Evolutionary conservation across 169 alveolate genomes (phyloP), one percentile per base, ranked within the genome.

Genomic region (Plasmodium blacklocki): DNA sequence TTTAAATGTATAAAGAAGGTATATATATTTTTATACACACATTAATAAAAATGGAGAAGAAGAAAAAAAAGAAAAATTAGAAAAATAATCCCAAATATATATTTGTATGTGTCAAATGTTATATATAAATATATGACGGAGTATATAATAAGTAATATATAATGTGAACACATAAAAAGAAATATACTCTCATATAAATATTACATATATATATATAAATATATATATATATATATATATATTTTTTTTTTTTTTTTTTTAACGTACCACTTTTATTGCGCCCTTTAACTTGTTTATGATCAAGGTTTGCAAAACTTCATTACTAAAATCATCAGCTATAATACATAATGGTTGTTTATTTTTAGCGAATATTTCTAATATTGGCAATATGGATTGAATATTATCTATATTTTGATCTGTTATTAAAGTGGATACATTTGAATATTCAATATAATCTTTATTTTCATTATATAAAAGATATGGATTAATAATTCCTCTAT

Each of bases 251-350:
- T 8, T 18, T 12, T 15, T 15, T 59, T 60, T 19, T 9, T 11
- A 11, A 60, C 29, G n/a, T 88, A 74, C 93, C 95, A 87, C 94
- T 93, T 96, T 96, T 72, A 96, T 95, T 87, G 95, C 94, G 21
- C 97, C 96, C 39, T 96, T 91, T 94, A 96, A 93, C 75, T 95
- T 95, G 93, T 96, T 96, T 54, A 96, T 93, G 63, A 96, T 93
- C 74, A 96, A 90, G 2, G 97, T 94, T 59, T 96, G 97, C 87
- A 96, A 89, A 52, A 95, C 96, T 45, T 96, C 98, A 60, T 96
- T 91, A 45, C 97, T 96, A 67, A 95, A 94, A 76, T 96, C 98
- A 62, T 96, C 98, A 0, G 97, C 97, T 66, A 96, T 95, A 21
- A 96, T 96, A 58, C 96, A 93, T 47, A 96, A 94, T 0, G 97